Percentiles rank a stretch among this genome's conserved stretches.
phyloP scores from a whole-genome alignment of 768 basidiomycete species.

The Tulasnella sp. region DNA sequence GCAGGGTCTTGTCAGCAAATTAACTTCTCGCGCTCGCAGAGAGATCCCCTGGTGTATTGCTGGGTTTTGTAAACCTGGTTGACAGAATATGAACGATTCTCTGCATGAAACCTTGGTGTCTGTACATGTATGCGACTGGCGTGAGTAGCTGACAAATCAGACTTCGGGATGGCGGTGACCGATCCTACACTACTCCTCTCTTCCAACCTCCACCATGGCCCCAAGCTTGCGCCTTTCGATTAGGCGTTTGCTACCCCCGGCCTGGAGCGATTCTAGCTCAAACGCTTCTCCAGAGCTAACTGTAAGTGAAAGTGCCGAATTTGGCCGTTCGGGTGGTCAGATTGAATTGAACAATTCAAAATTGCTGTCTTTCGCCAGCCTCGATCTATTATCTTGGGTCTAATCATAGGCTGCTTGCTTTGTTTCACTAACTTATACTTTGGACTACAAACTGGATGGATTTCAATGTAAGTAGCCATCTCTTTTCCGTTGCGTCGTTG shows the following conservation, averaged over 20 bases:
- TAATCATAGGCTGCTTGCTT: slow-evolving; percentile 81
- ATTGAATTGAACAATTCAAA: neutral
- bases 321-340: neutral
- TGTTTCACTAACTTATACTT: slow-evolving; percentile 93
- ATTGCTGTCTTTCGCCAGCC: slow-evolving; percentile 40
- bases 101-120: neutral
- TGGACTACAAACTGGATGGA: slow-evolving; percentile 88
- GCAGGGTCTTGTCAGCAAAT: too few relatives aligned
- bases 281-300: slow-evolving; percentile 14
- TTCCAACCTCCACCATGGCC: neutral
- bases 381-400: slow-evolving; percentile 71
- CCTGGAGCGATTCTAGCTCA: slow-evolving; percentile 8
- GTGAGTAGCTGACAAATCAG: slow-evolving; percentile 6
- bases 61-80: too few relatives aligned
- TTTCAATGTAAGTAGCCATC: slow-evolving; percentile 66
- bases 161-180: neutral
- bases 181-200: neutral
- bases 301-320: neutral
- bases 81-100: neutral
- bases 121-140: neutral
- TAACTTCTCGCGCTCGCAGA: too few relatives aligned
- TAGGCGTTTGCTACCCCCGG: neutral
- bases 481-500: slow-evolving; percentile 7
- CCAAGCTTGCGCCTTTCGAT: neutral
- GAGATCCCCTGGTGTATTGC: too few relatives aligned